Evolutionary conservation across 2,329 filamentous ascomycete species (phyloP), one percentile per base, ranked within the genome.

Genomic region (Xylariaceae sp.): DNA sequence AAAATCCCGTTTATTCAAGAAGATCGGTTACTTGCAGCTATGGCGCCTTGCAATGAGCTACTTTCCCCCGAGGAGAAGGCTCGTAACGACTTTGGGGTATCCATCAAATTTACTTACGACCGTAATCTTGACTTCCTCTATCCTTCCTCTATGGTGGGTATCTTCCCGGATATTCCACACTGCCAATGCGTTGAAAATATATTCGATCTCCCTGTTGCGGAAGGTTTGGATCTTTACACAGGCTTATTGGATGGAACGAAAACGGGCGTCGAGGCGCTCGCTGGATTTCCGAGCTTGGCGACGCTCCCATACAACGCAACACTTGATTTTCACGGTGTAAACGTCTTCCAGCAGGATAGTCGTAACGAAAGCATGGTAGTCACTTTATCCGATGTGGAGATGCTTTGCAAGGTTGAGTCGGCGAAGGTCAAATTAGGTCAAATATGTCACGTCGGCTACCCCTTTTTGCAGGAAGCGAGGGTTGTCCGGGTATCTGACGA

Each of bases 1-100:
- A 99, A 97, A 72, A 99, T 99, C 66, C 94, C 94, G 0, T 99
- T 99, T 72, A 99, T 99, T 59, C 90, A 99, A 54, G 92, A 99
- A 70, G 84, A 87, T 64, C 84, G 94, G 22, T 76, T 99, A 2
- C 77, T 99, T 51, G 74, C 78, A 36, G 94, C 92, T 7, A 96
- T 99, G 88, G 86, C 80, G 15, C 85, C 91, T 6, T 91, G 87
- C 68, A 92, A 97, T 60, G 76, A 85, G 40, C 73, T 88, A 1
- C 77, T 99, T n/a, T 83, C 83, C 2, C 80, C 85, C 2, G 89
- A 87, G 1, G 90, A 99, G 69, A 88, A 85, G 67, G 76, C 80
- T 15, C 84, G 95, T 56, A 99, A 99, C 68, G 86, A 86, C 47
- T 99, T 96, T 68, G 92, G 92, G 5, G 90, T 95, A 12, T 87